Base-by-base conservation (phyloP, 1,284 basidiomycete genomes). In the Chalciporus sp. region DNA sequence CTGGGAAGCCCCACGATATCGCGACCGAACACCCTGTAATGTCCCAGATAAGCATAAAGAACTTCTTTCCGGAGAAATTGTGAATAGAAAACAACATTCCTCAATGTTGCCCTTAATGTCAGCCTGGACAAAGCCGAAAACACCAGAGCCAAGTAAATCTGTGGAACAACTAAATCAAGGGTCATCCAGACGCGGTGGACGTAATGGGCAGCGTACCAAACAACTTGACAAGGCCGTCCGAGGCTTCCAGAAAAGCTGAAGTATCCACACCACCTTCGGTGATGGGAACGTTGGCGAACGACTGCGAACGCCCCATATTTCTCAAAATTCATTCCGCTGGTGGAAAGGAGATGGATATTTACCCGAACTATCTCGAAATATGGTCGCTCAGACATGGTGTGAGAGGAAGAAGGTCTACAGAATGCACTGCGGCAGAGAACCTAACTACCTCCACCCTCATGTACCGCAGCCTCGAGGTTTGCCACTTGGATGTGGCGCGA, bases 41-140 rank as follows among this genome's bases (percentile, higher is more conserved):
- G 45, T 53, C 31, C 44, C 49, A 51, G 20, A 55, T 56, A 48
- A 65, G 47, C 49, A 31, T 28, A 56, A 60, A 42, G 41, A 51
- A 51, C 58, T 58, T 52, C 53, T 56, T 39, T 40, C 28, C 47
- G 53, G 35, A 48, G 28, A 46, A 37, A 52, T n/a, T 47, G 47
- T 49, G 58, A 55, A 57, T 55, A 29, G 55, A 63, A 56, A 68
- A 66, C 51, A 47, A 69, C 81, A 57, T 61, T 92, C 94, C 60
- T 80, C 77, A 61, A 99, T 92, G 75, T 98, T 98, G 52, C 84
- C 87, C 63, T 85, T 86, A 65, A 99, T 80, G 74, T 99, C 96
- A 56, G 82, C 83, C 74, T 98, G 93, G 1, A 98, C 92, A 62
- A 96, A 92, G 31, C 82, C 79, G 74, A 98, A 98, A 7, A 97